Conservation (phyloP, 2,329 filamentous ascomycete genomes). For the Rasamsonia emersonii region DNA sequence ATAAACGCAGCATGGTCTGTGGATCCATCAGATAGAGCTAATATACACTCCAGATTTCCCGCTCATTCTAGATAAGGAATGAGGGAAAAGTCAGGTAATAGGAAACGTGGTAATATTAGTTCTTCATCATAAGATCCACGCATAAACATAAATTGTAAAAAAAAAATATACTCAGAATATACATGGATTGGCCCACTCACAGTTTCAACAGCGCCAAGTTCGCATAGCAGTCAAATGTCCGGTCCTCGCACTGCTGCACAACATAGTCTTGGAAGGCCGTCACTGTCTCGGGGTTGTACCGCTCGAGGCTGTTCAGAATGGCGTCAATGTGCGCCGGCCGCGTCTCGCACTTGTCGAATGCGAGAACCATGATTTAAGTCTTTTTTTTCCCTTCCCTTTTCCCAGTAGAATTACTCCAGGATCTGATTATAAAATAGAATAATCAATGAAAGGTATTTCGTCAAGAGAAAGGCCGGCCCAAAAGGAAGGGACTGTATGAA, state of each 20-base stretch:
- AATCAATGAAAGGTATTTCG: too few relatives aligned
- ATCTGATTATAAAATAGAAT: too few relatives aligned
- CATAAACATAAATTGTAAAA: conserved; percentile 6
- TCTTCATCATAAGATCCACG: conserved; percentile 60
- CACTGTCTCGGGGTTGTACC: conserved; percentile 97
- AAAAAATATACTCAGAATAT: conserved; percentile 9
- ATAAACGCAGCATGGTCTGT: too few relatives aligned
- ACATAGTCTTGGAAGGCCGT: conserved; percentile 91
- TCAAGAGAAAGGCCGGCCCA: too few relatives aligned
- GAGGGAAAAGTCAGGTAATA: conserved; percentile 77
- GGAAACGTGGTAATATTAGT: conserved; percentile 71
- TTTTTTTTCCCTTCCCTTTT: too few relatives aligned
- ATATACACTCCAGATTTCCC: conserved; percentile 60
- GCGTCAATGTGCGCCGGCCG: conserved; percentile 83
- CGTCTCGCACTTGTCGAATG: conserved; percentile 83
- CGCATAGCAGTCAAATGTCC: conserved; percentile 91
- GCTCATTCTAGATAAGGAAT: too few relatives aligned
- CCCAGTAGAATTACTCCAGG: too few relatives aligned
- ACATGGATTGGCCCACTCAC: conserved; percentile 48
- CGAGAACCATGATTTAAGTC: conserved; percentile 28
- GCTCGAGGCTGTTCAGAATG: conserved; percentile 94
- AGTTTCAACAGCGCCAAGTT: conserved; percentile 94
- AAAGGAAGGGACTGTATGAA: too few relatives aligned
- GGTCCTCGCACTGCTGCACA: conserved; percentile 85
- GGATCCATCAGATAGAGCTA: conserved; percentile 69